phyloP scores from a whole-genome alignment of 768 basidiomycete genomes.

The Calocera cornea region DNA sequence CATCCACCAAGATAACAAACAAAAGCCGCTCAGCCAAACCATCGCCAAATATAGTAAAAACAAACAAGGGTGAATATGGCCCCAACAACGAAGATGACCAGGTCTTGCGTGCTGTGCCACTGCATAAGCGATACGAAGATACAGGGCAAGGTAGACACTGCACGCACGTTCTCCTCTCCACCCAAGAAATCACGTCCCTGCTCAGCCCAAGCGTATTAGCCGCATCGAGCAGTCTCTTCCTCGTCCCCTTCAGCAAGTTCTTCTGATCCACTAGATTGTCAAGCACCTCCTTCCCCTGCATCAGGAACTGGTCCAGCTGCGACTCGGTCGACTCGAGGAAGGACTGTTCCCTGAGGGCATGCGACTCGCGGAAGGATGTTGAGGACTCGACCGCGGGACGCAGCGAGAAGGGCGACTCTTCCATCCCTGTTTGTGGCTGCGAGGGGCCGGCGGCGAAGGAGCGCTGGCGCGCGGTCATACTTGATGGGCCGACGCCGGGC shows the following conservation, averaged over 20 bases:
- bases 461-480: conserved; percentile 46
- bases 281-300: conserved; percentile 81
- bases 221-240: conserved; percentile 67
- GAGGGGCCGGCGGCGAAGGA: conserved; percentile 18
- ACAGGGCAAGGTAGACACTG: not conserved
- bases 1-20: not conserved
- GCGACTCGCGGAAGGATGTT: conserved; percentile 48
- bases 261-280: conserved; percentile 88
- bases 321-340: conserved; percentile 76
- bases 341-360: conserved; percentile 76
- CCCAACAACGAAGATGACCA: conserved; percentile 82
- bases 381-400: conserved; percentile 30
- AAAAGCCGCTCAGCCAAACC: conserved; percentile 39
- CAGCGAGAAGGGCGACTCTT: conserved; percentile 11
- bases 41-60: conserved; percentile 87
- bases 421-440: not conserved
- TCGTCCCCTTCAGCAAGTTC: conserved; percentile 89
- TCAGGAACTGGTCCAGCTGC: conserved; percentile 76
- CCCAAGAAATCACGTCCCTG: conserved; percentile 91
- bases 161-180: conserved; percentile 79
- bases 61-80: conserved; percentile 80
- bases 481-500: conserved; percentile 39
- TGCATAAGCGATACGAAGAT: not conserved
- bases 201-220: conserved; percentile 92
- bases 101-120: conserved; percentile 75